Conservation (phyloP, 176 grass and related monocot species). For the Aegilops longissima region DNA sequence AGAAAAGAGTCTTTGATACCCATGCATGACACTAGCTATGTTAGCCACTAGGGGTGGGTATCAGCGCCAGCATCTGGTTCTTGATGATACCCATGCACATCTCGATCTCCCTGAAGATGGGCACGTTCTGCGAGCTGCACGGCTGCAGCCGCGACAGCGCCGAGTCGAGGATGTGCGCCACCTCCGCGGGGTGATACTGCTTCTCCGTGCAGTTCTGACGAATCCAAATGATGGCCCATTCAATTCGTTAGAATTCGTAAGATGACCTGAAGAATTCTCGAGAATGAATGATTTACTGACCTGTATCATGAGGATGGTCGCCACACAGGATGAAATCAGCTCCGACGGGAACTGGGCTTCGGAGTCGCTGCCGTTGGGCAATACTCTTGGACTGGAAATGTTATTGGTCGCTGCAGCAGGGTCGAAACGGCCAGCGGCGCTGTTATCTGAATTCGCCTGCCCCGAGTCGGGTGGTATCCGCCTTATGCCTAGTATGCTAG, state of each 20-base stretch:
- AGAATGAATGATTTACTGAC: slow-evolving; percentile 44
- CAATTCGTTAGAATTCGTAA: too few relatives aligned
- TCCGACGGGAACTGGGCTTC: slow-evolving; percentile 64
- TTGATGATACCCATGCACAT: slow-evolving; percentile 87
- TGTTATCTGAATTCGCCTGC: slow-evolving; percentile 60
- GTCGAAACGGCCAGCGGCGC: slow-evolving; percentile 23
- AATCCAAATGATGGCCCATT: neutral
- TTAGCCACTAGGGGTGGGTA: slow-evolving; percentile 60
- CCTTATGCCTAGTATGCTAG: slow-evolving; percentile 66
- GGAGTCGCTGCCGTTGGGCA: slow-evolving; percentile 35
- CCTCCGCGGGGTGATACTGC: slow-evolving; percentile 88
- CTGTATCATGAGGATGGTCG: slow-evolving; percentile 92
- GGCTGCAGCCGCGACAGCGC: slow-evolving; percentile 73
- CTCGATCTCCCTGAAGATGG: slow-evolving; percentile 84
- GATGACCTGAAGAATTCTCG: neutral
- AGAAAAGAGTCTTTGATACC: neutral
- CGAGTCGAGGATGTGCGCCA: slow-evolving; percentile 84
- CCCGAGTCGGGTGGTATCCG: slow-evolving; percentile 72
- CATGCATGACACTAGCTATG: slow-evolving; percentile 2
- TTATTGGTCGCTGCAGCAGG: neutral
- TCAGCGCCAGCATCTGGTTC: slow-evolving; percentile 81
- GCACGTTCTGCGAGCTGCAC: slow-evolving; percentile 62
- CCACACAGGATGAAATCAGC: slow-evolving; percentile 81
- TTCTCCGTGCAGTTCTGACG: slow-evolving; percentile 91
- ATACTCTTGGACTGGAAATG: slow-evolving; percentile 35